These are phyloP conservation scores for Akanthomyces uredinophilus DNA, from an alignment of 2,329 filamentous ascomycete species.

Conservation along the genomic window DNA sequence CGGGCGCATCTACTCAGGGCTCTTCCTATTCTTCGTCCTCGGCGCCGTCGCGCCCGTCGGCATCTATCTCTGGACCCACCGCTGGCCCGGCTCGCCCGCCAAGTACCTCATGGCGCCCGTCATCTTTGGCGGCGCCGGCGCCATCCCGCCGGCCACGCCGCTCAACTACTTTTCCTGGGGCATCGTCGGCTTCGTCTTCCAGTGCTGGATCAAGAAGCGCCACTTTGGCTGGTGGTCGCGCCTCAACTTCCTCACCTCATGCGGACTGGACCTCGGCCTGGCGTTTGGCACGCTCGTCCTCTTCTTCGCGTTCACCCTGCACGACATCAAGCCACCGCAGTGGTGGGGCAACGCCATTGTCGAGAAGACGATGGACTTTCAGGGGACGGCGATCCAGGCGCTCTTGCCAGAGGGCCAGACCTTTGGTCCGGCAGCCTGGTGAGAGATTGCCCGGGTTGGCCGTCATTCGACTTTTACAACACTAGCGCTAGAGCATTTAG, in stretches of 20 bases:
- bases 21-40: conserved; percentile 55
- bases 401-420: conserved; percentile 47
- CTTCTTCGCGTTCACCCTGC: conserved; percentile 64
- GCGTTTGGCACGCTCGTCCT: conserved; percentile 63
- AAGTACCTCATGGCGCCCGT: conserved; percentile 56
- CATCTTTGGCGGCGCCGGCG: conserved; percentile 55
- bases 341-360: conserved; percentile 68
- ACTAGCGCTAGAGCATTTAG: too few relatives aligned
- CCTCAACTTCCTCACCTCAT: conserved; percentile 68
- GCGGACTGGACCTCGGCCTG: conserved; percentile 63
- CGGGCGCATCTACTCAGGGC: conserved; percentile 54
- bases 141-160: conserved; percentile 62
- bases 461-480: background rate
- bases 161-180: conserved; percentile 73
- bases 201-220: conserved; percentile 59
- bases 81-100: conserved; percentile 45
- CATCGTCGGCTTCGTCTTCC: conserved; percentile 65
- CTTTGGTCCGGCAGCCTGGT: conserved; percentile 58
- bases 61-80: conserved; percentile 45
- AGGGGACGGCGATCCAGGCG: conserved; percentile 53
- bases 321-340: conserved; percentile 53
- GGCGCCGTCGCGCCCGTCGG: conserved; percentile 49
- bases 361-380: conserved; percentile 55
- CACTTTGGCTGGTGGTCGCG: conserved; percentile 68
- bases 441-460: conserved; percentile 2